Base-by-base conservation (phyloP, 371 early-diverging fungal species). In the Coemansia sp. region DNA sequence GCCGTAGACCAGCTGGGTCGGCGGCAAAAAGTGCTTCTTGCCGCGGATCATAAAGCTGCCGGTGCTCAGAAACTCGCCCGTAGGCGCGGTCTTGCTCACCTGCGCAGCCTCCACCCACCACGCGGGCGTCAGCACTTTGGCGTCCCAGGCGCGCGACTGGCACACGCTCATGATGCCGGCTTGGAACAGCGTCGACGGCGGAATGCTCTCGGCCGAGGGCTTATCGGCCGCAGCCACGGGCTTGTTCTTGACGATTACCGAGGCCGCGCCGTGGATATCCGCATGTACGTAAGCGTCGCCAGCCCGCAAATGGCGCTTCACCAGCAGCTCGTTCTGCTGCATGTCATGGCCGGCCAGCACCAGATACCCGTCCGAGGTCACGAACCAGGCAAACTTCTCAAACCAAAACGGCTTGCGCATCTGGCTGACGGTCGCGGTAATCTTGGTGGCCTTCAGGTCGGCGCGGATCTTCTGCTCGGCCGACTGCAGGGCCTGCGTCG, bases 381-480 rank as follows among this genome's bases (percentile, higher is more conserved):
- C 84, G 73, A 97, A 99, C 97, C 99, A 99, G 52, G 91, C 67
- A 69, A 98, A 99, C 83, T 98, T 98, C 79, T 99, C 99, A 83
- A 99, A 99, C 99, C 99, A 99, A 51, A 88, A 93, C 2, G 93
- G 90, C 63, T 93, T 95, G 66, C 99, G 91, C 49, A 89, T 86
- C 70, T 91, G 88, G 57, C 84, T 87, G 14, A 80, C 66, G 2
- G 67, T 62, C 4, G 68, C 56, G 1, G 94, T 92, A 14, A 87
- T 81, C 0, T 89, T 85, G 5, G 87, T 89, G 42, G 88, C 84
- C 61, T 90, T 86, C 34, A 94, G 74, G 58, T 95, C 93, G 45
- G 87, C 81, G 35, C 82, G 67, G 63, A 96, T 94, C 75, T 95
- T 97, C 43, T 84, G 84, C 76, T 96, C 94, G 10, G 96, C 95